Evolutionary conservation across 345 rosid species (phyloP).

Genomic region (Lumnitzera littorea): DNA sequence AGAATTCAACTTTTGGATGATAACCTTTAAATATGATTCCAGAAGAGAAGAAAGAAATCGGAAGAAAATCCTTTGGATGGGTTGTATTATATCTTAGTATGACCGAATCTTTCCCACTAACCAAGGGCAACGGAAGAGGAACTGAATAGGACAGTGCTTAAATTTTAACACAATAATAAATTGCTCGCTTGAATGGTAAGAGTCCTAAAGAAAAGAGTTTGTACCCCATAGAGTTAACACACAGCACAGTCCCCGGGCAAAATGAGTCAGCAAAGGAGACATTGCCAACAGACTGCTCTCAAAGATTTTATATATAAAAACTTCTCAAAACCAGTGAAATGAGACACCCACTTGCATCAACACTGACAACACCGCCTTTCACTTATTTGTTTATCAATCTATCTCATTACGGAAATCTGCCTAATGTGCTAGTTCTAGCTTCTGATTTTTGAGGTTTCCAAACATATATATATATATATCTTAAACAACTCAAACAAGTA

Average conservation of each 20-base stretch:
- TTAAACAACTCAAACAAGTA: too few relatives aligned
- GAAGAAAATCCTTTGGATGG: slow-evolving; percentile 1
- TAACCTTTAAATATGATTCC: not conserved
- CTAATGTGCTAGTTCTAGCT: too few relatives aligned
- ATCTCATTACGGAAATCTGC: not conserved
- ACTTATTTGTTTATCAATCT: slow-evolving; percentile 9
- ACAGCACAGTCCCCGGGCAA: slow-evolving; percentile 20
- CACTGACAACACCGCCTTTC: slow-evolving; percentile 15
- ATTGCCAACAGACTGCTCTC: slow-evolving; percentile 7
- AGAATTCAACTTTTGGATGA: not conserved
- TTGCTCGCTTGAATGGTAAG: slow-evolving; percentile 13
- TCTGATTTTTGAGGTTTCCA: not conserved
- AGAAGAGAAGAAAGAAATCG: slow-evolving; percentile 4
- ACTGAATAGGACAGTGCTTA: slow-evolving; percentile 1
- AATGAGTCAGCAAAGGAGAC: slow-evolving; percentile 16
- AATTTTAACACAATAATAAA: not conserved
- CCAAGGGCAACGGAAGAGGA: slow-evolving; percentile 9
- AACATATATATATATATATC: not conserved
- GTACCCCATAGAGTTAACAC: slow-evolving; percentile 14
- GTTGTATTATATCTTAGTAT: slow-evolving; percentile 11
- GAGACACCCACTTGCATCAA: slow-evolving; percentile 16
- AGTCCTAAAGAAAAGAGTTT: slow-evolving; percentile 7
- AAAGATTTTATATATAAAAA: slow-evolving; percentile 7
- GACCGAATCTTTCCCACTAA: slow-evolving; percentile 21
- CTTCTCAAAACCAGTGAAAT: slow-evolving; percentile 2